Conservation (phyloP, 1,284 basidiomycete genomes). For the Puccinia novopanici region DNA sequence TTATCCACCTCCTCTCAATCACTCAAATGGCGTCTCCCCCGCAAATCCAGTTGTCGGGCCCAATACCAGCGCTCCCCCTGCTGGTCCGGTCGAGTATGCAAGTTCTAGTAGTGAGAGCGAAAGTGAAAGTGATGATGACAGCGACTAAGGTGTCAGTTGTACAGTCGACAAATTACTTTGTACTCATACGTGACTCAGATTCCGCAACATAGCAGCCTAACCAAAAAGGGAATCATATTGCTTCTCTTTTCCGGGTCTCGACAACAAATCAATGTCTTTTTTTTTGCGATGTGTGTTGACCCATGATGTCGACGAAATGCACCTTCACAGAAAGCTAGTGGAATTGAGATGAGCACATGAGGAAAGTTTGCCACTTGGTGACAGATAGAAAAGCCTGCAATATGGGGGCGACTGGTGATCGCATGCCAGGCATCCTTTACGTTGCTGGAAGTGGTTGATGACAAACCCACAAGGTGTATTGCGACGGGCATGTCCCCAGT, state of each 20-base stretch:
- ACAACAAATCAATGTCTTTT: neutral
- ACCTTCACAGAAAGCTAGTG: neutral
- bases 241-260: neutral
- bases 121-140: slow-evolving; percentile 49
- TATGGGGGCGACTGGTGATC: too few relatives aligned
- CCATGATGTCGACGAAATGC: slow-evolving; percentile 7
- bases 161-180: neutral
- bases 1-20: neutral
- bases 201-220: neutral
- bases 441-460: too few relatives aligned
- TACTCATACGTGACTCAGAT: neutral
- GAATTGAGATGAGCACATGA: neutral
- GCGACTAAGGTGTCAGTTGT: slow-evolving; percentile 16
- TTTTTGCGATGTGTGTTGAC: neutral
- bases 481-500: too few relatives aligned
- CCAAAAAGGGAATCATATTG: neutral
- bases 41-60: neutral
- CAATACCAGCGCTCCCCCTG: slow-evolving; percentile 23
- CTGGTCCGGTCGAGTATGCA: slow-evolving; percentile 44
- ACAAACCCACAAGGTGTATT: too few relatives aligned
- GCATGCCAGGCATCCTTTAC: too few relatives aligned
- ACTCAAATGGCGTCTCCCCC: neutral
- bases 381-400: too few relatives aligned
- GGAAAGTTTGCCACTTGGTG: too few relatives aligned
- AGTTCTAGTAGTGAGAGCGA: slow-evolving; percentile 48